Percentiles rank a stretch among this genome's conserved stretches.
Conservation (phyloP, 1,284 basidiomycete species). For the Trametes polyzona region DNA sequence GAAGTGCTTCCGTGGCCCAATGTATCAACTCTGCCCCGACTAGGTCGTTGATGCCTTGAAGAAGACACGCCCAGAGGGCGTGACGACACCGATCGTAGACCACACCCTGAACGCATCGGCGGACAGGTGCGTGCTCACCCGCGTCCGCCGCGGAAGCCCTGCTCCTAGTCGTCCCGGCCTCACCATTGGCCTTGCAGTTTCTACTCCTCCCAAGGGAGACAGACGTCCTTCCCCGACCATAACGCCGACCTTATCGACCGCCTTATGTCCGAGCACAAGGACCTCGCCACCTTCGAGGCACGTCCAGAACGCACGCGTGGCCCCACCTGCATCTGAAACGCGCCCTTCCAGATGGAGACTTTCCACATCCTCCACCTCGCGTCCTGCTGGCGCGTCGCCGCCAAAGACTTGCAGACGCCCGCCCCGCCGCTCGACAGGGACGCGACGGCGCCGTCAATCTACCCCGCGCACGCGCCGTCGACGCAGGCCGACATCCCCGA, state of each 20-base stretch:
- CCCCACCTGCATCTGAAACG: constrained; percentile 6
- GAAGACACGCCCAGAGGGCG: constrained; percentile 46
- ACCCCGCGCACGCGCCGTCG: constrained; percentile 24
- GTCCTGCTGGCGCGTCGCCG: constrained; percentile 50
- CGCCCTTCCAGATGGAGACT: constrained; percentile 71
- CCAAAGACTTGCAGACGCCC: constrained; percentile 16
- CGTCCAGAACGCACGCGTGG: constrained; percentile 13
- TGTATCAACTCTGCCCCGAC: neutral
- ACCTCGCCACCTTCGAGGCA: constrained; percentile 73
- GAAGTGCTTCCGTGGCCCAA: neutral
- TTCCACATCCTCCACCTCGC: constrained; percentile 79
- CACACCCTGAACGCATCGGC: constrained; percentile 72
- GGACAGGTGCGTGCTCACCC: constrained; percentile 57
- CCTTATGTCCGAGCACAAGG: constrained; percentile 50
- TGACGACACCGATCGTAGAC: constrained; percentile 44
- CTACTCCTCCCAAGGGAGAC: constrained; percentile 84
- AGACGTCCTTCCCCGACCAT: constrained; percentile 78
- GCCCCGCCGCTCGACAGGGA: constrained; percentile 48
- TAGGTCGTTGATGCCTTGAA: constrained; percentile 56
- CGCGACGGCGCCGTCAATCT: constrained; percentile 45
- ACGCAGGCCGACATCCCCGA: constrained; percentile 39
- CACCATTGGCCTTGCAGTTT: constrained; percentile 52
- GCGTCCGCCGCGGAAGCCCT: too few species aligned
- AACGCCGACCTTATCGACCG: constrained; percentile 69
- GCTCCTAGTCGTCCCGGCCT: constrained; percentile 9